Base-by-base conservation (phyloP, 768 basidiomycete genomes). In the Tulasnella sp. region DNA sequence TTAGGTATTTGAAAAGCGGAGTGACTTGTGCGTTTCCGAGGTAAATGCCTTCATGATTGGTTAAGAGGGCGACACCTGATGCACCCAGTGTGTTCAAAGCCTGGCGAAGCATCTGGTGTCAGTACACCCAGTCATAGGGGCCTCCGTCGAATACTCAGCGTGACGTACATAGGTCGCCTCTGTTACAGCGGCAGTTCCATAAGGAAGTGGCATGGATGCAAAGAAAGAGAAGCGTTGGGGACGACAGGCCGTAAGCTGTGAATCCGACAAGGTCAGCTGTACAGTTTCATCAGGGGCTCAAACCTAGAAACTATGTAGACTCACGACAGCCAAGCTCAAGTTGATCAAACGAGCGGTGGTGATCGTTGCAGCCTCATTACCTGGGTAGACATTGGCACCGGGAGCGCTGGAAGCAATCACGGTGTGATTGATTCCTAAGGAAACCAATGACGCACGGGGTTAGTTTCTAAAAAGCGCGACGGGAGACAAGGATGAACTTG, bases 21-120 rank as follows among this genome's bases (percentile, higher is more conserved):
- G 29, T 21, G 57, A 59, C 17, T 29, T 49, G 29, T 3, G 57
- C 25, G 38, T 59, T 59, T 44, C 57, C 57, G 34, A 59, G 49
- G 57, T 59, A 59, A 15, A 49, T 30, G 43, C 57, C 57, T 19
- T 59, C 57, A 31, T 59, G 57, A 31, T 59, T 59, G 46, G 57
- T 30, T 24, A 59, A 21, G 48, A 42, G 24, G 27, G 49, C 49
- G 31, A 59, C 49, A 19, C 57, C 57, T 22, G 34, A 44, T 19
- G 45, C 57, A 7, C 29, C 25, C 25, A 59, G 48, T 2, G 29
- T 49, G 22, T 59, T 46, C 21, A 59, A 30, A 17, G 45, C 50
- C 45, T 48, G n/a, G 34, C n/a, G n/a, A n/a, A n/a, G n/a, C n/a
- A n/a, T n/a, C n/a, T 38, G 34, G 34, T 5, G 34, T 5, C 34